Conservation (phyloP, 495 filamentous ascomycete genomes). For the Tuber microsphaerosporum region DNA sequence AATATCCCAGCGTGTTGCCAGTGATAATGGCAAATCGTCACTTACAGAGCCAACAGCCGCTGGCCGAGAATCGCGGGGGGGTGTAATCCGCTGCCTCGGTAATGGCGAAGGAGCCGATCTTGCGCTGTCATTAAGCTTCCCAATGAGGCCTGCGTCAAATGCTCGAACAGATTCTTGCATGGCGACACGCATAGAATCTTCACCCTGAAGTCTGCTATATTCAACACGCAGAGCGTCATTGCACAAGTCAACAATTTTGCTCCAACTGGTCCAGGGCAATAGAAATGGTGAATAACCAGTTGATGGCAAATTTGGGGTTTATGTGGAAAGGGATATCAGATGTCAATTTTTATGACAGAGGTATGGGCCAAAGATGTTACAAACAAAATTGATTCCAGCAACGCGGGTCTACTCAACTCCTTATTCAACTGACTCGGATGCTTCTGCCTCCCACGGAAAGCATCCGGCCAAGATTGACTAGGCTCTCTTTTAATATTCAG, state of each 20-base stretch:
- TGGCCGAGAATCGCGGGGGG: conserved; percentile 29
- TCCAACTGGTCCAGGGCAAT: not conserved
- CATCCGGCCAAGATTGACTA: conserved; percentile 33
- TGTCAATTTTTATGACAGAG: conserved; percentile 18
- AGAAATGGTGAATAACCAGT: conserved; percentile 11
- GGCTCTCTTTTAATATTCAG: conserved; percentile 29
- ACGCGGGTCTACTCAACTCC: conserved; percentile 38
- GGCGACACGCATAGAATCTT: conserved; percentile 28
- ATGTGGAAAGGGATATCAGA: conserved; percentile 27
- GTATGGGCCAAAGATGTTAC: conserved; percentile 33
- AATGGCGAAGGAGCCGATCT: conserved; percentile 35
- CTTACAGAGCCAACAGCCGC: conserved; percentile 13
- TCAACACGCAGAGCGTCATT: conserved; percentile 24
- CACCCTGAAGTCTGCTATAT: conserved; percentile 31
- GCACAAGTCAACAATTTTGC: conserved; percentile 30
- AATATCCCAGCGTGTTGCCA: conserved; percentile 25
- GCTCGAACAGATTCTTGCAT: conserved; percentile 32
- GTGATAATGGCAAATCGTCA: conserved; percentile 26
- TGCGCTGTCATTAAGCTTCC: conserved; percentile 36
- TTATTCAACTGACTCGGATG: conserved; percentile 32
- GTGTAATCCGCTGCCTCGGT: conserved; percentile 21
- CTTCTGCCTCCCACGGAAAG: conserved; percentile 28
- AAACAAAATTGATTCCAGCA: conserved; percentile 26
- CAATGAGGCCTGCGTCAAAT: conserved; percentile 36
- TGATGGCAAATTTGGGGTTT: conserved; percentile 10